Evolutionary conservation across 352 stramenopile genomes (phyloP).

Genomic region (Phytophthora pinifolia): DNA sequence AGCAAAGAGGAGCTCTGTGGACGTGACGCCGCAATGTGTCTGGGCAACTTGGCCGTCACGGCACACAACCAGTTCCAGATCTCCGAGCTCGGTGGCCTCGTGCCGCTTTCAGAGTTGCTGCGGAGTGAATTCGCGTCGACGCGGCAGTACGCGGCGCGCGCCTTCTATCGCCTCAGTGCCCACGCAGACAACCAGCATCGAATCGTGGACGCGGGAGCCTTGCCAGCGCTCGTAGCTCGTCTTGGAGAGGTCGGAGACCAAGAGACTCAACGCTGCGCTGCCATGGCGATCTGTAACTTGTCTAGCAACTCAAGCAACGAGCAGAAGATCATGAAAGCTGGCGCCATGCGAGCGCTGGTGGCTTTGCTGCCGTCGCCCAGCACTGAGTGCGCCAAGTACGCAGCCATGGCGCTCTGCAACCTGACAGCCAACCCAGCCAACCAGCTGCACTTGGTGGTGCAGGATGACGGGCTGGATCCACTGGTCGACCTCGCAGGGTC

Average conservation of each 20-base stretch:
- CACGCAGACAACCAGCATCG: conserved; percentile 86
- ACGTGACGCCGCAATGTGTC: conserved; percentile 90
- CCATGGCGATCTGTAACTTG: conserved; percentile 89
- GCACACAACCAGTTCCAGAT: conserved; percentile 91
- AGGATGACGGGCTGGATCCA: conserved; percentile 67
- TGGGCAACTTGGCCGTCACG: conserved; percentile 94
- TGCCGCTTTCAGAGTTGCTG: conserved; percentile 81
- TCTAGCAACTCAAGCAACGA: conserved; percentile 72
- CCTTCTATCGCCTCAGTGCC: conserved; percentile 90
- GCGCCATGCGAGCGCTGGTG: conserved; percentile 67
- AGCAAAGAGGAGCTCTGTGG: conserved; percentile 86
- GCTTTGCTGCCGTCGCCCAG: conserved; percentile 46
- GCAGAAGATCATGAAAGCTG: conserved; percentile 77
- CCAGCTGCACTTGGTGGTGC: conserved; percentile 87
- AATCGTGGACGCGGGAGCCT: conserved; percentile 82
- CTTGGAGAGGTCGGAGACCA: conserved; percentile 39
- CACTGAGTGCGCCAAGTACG: conserved; percentile 79
- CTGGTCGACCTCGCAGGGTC: conserved; percentile 82
- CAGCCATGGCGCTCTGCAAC: conserved; percentile 96
- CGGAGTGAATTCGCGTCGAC: conserved; percentile 64
- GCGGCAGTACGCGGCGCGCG: conserved; percentile 80
- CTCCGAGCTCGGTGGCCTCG: conserved; percentile 82
- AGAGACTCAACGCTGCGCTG: conserved; percentile 75
- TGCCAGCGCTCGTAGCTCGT: conserved; percentile 73
- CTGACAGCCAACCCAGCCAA: conserved; percentile 91